Conservation (phyloP, 2,329 filamentous ascomycete species). For the Periconia digitata region DNA sequence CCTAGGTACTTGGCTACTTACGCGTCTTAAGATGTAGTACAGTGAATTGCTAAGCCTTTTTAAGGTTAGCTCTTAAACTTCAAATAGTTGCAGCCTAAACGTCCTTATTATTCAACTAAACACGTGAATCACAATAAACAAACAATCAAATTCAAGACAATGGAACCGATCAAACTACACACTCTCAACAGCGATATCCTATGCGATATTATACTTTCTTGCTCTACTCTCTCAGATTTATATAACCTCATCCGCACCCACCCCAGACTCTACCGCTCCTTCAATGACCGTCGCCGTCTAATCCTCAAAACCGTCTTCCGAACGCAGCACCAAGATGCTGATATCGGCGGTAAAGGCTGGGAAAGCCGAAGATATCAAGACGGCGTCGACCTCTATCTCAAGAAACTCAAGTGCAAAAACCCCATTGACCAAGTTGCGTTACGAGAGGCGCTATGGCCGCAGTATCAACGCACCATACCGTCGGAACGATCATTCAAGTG, state of each 20-base stretch:
- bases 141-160: background rate
- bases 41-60: too few species aligned
- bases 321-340: background rate
- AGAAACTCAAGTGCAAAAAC: conserved; percentile 53
- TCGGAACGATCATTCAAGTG: background rate
- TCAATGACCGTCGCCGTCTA: conserved; percentile 1
- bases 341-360: background rate
- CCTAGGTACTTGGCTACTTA: too few species aligned
- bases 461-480: background rate
- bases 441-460: conserved; percentile 4
- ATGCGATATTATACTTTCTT: conserved; percentile 1
- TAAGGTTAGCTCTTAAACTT: too few species aligned
- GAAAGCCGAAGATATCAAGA: background rate
- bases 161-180: conserved; percentile 1
- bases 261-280: conserved; percentile 1
- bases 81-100: too few species aligned
- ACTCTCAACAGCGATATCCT: conserved; percentile 5
- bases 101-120: too few species aligned
- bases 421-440: conserved; percentile 34
- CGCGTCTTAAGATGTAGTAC: too few species aligned
- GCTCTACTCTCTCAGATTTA: background rate
- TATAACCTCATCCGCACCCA: conserved; percentile 4
- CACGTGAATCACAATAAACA: background rate
- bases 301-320: conserved; percentile 1
- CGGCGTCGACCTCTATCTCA: background rate